Conservation (phyloP, 2,329 filamentous ascomycete genomes). For the Penicillium sp. region DNA sequence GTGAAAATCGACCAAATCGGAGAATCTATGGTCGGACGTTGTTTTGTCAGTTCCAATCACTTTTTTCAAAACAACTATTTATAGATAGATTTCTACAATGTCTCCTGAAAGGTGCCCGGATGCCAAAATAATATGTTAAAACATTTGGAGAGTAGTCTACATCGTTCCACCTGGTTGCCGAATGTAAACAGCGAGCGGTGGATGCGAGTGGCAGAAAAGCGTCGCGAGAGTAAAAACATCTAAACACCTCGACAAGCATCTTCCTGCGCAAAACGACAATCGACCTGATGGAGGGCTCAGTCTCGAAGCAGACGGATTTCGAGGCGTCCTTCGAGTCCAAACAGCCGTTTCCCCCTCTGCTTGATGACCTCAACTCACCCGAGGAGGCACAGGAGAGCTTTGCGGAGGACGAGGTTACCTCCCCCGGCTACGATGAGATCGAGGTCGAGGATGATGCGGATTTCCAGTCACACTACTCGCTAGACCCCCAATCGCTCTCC, state of each 20-base stretch:
- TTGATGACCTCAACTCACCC: constrained; percentile 26
- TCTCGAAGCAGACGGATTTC: neutral
- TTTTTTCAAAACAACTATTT: too few species aligned
- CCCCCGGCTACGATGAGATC: constrained; percentile 28
- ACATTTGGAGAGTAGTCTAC: too few species aligned
- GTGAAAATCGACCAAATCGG: too few species aligned
- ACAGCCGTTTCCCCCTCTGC: constrained; percentile 35
- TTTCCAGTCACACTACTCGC: constrained; percentile 47
- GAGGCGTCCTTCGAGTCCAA: constrained; percentile 30
- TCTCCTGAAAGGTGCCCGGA: too few species aligned
- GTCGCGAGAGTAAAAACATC: neutral
- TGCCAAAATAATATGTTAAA: too few species aligned
- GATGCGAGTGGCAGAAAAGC: constrained; percentile 4
- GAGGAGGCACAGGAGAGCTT: constrained; percentile 23
- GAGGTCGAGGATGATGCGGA: constrained; percentile 43
- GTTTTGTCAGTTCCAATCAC: too few species aligned
- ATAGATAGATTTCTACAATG: too few species aligned
- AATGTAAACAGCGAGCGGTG: neutral
- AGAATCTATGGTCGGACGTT: too few species aligned
- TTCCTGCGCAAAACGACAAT: neutral
- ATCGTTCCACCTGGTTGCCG: too few species aligned
- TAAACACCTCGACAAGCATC: neutral
- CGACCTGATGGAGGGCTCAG: constrained; percentile 9
- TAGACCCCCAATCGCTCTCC: constrained; percentile 39
- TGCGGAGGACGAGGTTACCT: constrained; percentile 28